Base-by-base conservation (phyloP, 2,329 filamentous ascomycete genomes). In the Alternaria brassicicola region DNA sequence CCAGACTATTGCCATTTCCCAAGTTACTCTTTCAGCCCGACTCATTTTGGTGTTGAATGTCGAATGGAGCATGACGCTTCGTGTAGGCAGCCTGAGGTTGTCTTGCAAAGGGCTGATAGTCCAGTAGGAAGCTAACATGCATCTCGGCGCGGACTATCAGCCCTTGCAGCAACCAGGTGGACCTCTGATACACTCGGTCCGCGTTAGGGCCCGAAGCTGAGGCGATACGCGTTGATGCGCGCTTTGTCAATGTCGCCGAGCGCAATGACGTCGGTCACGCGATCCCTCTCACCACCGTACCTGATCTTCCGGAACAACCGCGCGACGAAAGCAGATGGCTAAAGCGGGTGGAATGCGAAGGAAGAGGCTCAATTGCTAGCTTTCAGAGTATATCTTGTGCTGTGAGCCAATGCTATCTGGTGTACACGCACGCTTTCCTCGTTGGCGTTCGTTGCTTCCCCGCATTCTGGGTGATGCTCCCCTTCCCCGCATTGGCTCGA, bases 261-360 rank as follows among this genome's bases (percentile, higher is more conserved):
- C 48, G 61, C 41, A 59, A 70, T 75, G 72, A 75, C 71, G 72
- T 74, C 67, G 60, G 63, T 74, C 69, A 71, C 70, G 70, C 73
- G 72, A 75, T 55, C 54, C 62, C 65, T 63, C 62, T 64, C 67
- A 73, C 68, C 62, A 63, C 35, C 49, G 52, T 59, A 45, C 47
- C 45, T 59, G 52, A 61, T 52, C 54, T 19, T 42, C 43, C 51
- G 43, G 46, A 55, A 21, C 42, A 42, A 42, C 39, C 25, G 56
- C 56, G 49, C 28, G 17, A 36, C 23, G 15, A 42, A 23, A 31
- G 56, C 33, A 45, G 55, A 28, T 28, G 25, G 47, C 55, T 56
- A 53, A 42, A 54, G 53, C 53, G 51, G 55, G 30, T 12, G 19
- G 33, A 19, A 31, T 30, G 31, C 25, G 6, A 39, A 47, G 9